Percentiles rank a stretch among this genome's conserved stretches.
phyloP scores from a whole-genome alignment of 768 basidiomycete species.

The Suillus bovinus region DNA sequence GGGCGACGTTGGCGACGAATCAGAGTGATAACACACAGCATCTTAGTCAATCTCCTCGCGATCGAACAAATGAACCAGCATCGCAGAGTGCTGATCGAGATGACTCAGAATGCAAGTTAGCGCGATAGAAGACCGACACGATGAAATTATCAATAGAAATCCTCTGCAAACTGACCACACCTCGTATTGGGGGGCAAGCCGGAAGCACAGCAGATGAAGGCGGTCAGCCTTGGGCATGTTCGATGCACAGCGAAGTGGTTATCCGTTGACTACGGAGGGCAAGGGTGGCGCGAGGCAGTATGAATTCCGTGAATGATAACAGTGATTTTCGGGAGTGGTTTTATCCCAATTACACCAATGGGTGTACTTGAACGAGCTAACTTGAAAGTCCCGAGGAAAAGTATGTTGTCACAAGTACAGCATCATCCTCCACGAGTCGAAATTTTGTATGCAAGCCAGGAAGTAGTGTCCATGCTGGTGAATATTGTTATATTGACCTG shows the following conservation, averaged over 20 bases:
- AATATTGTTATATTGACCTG: neutral
- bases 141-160: constrained; percentile 3
- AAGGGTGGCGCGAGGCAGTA: constrained; percentile 4
- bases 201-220: neutral
- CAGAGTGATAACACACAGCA: neutral
- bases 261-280: constrained; percentile 5
- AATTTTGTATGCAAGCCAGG: neutral
- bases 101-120: neutral
- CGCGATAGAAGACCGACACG: neutral
- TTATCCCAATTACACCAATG: neutral
- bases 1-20: constrained; percentile 3
- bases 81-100: neutral
- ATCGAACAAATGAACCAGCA: constrained; percentile 2
- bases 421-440: neutral
- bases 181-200: neutral
- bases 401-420: neutral
- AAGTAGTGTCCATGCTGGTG: neutral
- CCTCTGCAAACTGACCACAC: neutral
- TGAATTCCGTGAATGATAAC: constrained; percentile 1
- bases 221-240: constrained; percentile 2
- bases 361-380: neutral
- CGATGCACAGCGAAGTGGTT: constrained; percentile 4
- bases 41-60: constrained; percentile 3
- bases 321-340: neutral
- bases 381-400: neutral